Conservation (phyloP, 192 early-diverging fungal species). For the Allomyces arbusculus region DNA sequence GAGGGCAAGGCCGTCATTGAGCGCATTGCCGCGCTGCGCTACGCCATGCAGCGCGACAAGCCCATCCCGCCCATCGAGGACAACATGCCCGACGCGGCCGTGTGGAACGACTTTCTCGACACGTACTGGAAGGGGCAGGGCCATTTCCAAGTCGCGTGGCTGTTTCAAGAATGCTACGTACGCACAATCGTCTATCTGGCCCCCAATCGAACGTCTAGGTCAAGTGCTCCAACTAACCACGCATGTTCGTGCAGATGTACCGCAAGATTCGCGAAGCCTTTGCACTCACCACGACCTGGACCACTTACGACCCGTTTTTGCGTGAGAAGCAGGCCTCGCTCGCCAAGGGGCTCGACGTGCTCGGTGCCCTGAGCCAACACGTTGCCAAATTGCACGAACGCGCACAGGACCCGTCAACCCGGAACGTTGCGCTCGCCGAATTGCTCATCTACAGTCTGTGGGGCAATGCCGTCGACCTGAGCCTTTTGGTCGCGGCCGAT, state of each 20-base stretch:
- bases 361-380: conserved; percentile 42
- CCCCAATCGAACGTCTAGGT: too few relatives aligned
- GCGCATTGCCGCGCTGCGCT: conserved; percentile 40
- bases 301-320: conserved; percentile 52
- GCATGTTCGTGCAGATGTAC: conserved; percentile 28
- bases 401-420: conserved; percentile 1
- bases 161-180: conserved; percentile 58
- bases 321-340: conserved; percentile 46
- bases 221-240: too few relatives aligned
- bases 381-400: conserved; percentile 13
- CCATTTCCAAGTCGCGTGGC: conserved; percentile 61
- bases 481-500: conserved; percentile 48
- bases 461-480: conserved; percentile 79
- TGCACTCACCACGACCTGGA: conserved; percentile 30
- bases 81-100: conserved; percentile 23
- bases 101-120: conserved; percentile 44
- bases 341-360: conserved; percentile 36
- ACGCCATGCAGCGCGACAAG: conserved; percentile 50
- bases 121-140: conserved; percentile 29
- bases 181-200: background rate
- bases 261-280: conserved; percentile 44
- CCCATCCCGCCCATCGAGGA: conserved; percentile 20
- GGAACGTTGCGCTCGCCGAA: conserved; percentile 29
- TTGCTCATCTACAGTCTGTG: conserved; percentile 57
- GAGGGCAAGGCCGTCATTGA: conserved; percentile 52